Conservation (phyloP, 331 rosid genomes). For the Acacia pycnantha region DNA sequence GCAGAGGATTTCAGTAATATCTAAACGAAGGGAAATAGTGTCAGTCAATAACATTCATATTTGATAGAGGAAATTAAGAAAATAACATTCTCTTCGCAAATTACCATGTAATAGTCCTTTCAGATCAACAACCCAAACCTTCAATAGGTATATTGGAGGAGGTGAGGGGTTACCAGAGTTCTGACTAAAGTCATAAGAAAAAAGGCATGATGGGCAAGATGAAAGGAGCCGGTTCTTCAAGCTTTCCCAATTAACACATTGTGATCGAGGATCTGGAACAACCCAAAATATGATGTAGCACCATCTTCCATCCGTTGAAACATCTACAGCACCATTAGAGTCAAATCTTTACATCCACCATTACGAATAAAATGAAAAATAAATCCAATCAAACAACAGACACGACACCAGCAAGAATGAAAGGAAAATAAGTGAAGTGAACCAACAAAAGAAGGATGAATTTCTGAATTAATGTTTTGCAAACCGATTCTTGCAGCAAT, state of each 20-base stretch:
- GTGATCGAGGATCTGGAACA: slow-evolving; percentile 46
- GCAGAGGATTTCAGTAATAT: slow-evolving; percentile 71
- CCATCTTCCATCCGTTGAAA: slow-evolving; percentile 88
- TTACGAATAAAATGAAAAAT: neutral
- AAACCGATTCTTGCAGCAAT: neutral
- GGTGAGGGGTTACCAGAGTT: slow-evolving; percentile 44
- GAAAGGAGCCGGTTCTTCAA: slow-evolving; percentile 61
- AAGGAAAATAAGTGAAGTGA: neutral
- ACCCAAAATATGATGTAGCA: slow-evolving; percentile 79
- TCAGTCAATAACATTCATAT: slow-evolving; percentile 13
- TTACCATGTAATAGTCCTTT: slow-evolving; percentile 80
- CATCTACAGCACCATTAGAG: slow-evolving; percentile 47
- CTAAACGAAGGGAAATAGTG: slow-evolving; percentile 32
- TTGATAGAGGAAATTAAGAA: neutral
- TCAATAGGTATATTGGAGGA: slow-evolving; percentile 55
- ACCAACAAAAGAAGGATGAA: neutral
- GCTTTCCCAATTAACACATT: slow-evolving; percentile 70
- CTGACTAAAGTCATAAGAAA: slow-evolving; percentile 46
- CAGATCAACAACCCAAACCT: slow-evolving; percentile 66
- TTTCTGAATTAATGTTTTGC: neutral
- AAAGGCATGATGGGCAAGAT: slow-evolving; percentile 66
- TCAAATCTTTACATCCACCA: neutral
- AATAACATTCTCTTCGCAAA: neutral
- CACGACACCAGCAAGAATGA: neutral
- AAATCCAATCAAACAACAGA: slow-evolving; percentile 5